Percentiles rank a stretch among this genome's conserved stretches.
Evolutionary conservation across 164 flowering plant genomes (phyloP).

Genomic region (Taxillus chinensis): DNA sequence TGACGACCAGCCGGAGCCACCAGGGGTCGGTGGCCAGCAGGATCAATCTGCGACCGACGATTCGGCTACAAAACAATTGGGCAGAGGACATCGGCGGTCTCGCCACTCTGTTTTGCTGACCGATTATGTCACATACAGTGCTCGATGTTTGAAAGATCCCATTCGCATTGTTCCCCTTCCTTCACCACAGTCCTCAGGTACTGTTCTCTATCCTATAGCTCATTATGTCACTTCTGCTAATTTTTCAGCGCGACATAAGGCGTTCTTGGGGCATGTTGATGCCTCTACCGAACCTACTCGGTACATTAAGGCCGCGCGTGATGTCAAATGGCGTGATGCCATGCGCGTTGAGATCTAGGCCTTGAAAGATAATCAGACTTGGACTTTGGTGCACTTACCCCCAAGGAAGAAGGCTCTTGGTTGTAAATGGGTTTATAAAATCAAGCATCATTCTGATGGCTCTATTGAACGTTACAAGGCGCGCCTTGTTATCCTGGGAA

Average conservation of each 20-base stretch:
- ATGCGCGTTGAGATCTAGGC: not conserved
- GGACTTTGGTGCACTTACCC: not conserved
- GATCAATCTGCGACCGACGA: too few relatives aligned
- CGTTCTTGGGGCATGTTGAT: not conserved
- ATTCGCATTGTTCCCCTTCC: not conserved
- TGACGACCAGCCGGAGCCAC: too few relatives aligned
- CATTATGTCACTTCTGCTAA: conserved; percentile 1
- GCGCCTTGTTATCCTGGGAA: not conserved
- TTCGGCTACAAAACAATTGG: too few relatives aligned
- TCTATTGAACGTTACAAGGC: not conserved
- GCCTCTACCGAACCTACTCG: not conserved
- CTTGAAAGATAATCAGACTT: not conserved
- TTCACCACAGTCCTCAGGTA: not conserved
- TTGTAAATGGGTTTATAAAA: not conserved
- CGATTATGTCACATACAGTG: too few relatives aligned
- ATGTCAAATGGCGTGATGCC: not conserved
- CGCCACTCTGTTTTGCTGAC: not conserved
- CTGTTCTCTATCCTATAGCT: not conserved
- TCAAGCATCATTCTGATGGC: not conserved
- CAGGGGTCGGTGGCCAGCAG: too few relatives aligned
- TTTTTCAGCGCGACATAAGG: not conserved
- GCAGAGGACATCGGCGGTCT: too few relatives aligned
- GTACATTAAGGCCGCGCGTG: not conserved
- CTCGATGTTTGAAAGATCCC: not conserved
- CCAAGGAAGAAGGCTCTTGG: too few relatives aligned